These are phyloP conservation scores for Candida germanica DNA, from an alignment of 805 yeast species.

Conservation along the genomic window DNA sequence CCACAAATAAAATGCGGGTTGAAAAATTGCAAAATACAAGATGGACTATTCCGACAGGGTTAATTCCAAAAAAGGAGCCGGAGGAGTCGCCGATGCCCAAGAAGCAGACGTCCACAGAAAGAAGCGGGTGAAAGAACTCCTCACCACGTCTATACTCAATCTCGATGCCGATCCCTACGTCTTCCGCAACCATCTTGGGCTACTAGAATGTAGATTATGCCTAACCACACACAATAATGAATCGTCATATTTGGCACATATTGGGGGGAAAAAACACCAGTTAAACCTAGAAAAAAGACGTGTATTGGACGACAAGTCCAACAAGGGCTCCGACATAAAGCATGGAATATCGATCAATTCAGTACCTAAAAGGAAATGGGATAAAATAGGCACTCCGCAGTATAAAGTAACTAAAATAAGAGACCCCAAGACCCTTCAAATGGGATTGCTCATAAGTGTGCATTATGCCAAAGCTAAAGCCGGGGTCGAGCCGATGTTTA, in stretches of 20 bases:
- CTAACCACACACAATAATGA: constrained; percentile 78
- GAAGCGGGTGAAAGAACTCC: constrained; percentile 63
- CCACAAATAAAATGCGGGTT: no score
- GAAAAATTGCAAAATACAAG: no score
- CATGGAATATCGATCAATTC: constrained; percentile 30
- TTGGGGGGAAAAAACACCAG: constrained; percentile 82
- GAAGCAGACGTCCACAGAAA: constrained; percentile 68
- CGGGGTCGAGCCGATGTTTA: constrained; percentile 54
- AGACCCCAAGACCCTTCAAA: constrained; percentile 52
- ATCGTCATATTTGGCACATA: constrained; percentile 77
- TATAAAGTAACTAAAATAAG: constrained; percentile 66
- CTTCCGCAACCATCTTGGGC: constrained; percentile 77
- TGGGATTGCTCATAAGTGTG: constrained; percentile 66
- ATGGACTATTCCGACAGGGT: constrained; percentile 92
- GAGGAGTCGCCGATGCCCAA: constrained; percentile 77
- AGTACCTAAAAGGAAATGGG: constrained; percentile 45
- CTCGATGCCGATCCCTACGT: constrained; percentile 77
- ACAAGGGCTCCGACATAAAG: constrained; percentile 16
- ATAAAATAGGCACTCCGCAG: constrained; percentile 71
- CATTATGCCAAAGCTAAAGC: constrained; percentile 50
- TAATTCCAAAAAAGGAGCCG: constrained; percentile 87
- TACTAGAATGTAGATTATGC: constrained; percentile 81
- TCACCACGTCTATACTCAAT: constrained; percentile 48
- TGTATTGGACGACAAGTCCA: constrained; percentile 31
- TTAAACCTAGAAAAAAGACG: constrained; percentile 62